Base-by-base conservation (phyloP, 768 basidiomycete species). In the Multifurca ochricompacta region DNA sequence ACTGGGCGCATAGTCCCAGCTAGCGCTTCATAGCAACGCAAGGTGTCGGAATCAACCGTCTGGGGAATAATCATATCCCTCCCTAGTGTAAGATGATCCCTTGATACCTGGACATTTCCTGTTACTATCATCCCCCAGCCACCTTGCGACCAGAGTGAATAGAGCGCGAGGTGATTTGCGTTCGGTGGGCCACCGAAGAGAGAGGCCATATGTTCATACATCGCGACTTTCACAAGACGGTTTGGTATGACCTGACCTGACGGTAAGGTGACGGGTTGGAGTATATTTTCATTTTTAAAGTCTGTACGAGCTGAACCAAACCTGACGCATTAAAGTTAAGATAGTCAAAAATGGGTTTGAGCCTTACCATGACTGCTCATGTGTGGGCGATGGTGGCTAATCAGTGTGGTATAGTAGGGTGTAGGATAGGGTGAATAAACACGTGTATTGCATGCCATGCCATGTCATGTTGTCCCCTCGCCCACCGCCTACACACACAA, bases 71-170 rank as follows among this genome's bases (percentile, higher is more conserved):
- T 67, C 7, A 88, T 70, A 63, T 91, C 90, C 32, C 85, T 77
- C 16, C 87, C 89, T 23, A 92, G 71, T 4, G 80, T 71, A 3
- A 91, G 72, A 64, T 92, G 90, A 1, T 72, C 66, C 0, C 56
- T 56, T 25, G 76, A 75, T 25, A 93, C 80, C 62, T 87, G 85
- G 4, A 90, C 77, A 59, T 93, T 93, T 3, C 94, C 94, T 0
- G 93, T 91, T 27, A 94, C 66, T 42, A 95, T 71, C 76, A 96
- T 89, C 0, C 91, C 94, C 90, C 90, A 97, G 43, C 76, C 76
- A 10, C 85, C 78, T 48, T 71, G 66, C 1, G 82, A 79, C 92
- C 93, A 97, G 61, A 73, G 71, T 0, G 77, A 67, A 65, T 97
- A 96, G 27, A 96, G 73, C 0, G 69, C 63, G 32, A 75, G 64